Percentiles rank a stretch among this genome's conserved stretches.
phyloP scores from a whole-genome alignment of 495 filamentous ascomycete genomes.

The Penicillium silybi region DNA sequence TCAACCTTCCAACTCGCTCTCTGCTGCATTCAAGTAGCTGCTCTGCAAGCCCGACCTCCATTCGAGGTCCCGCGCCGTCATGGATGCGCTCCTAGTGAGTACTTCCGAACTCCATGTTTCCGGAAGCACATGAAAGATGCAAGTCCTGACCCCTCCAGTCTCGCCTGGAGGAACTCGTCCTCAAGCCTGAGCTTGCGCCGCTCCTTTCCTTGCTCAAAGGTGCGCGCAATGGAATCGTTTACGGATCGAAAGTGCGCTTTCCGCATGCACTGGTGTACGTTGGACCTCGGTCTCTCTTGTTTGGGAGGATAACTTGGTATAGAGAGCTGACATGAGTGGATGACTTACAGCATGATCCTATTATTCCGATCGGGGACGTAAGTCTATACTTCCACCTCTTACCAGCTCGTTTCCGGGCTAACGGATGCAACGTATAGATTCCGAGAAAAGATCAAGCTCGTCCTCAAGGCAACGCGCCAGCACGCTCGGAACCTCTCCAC shows the following conservation, averaged over 20 bases:
- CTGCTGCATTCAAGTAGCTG: slow-evolving; percentile 14
- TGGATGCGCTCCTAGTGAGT: slow-evolving; percentile 41
- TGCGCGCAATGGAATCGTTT: slow-evolving; percentile 93
- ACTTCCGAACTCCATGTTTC: not conserved
- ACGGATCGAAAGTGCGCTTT: slow-evolving; percentile 97
- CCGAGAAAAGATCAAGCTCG: slow-evolving; percentile 70
- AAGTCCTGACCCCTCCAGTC: slow-evolving; percentile 18
- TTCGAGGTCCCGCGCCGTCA: slow-evolving; percentile 34
- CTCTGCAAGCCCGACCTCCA: slow-evolving; percentile 22
- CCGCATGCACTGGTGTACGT: slow-evolving; percentile 91
- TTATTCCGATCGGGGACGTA: slow-evolving; percentile 90
- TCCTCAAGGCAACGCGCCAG: slow-evolving; percentile 79
- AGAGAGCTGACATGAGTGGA: slow-evolving; percentile 4
- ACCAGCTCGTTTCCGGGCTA: slow-evolving; percentile 3
- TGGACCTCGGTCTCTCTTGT: slow-evolving; percentile 1
- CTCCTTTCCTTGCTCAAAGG: slow-evolving; percentile 80
- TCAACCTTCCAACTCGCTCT: not conserved
- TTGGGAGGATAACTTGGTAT: not conserved
- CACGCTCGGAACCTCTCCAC: slow-evolving; percentile 89
- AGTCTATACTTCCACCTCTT: slow-evolving; percentile 18
- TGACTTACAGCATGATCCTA: slow-evolving; percentile 70
- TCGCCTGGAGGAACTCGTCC: slow-evolving; percentile 62
- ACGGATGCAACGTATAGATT: slow-evolving; percentile 43
- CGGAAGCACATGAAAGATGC: slow-evolving; percentile 10
- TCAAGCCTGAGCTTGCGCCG: slow-evolving; percentile 79